Conservation (phyloP, 805 yeast genomes). For the Ogataea chonburiensis region DNA sequence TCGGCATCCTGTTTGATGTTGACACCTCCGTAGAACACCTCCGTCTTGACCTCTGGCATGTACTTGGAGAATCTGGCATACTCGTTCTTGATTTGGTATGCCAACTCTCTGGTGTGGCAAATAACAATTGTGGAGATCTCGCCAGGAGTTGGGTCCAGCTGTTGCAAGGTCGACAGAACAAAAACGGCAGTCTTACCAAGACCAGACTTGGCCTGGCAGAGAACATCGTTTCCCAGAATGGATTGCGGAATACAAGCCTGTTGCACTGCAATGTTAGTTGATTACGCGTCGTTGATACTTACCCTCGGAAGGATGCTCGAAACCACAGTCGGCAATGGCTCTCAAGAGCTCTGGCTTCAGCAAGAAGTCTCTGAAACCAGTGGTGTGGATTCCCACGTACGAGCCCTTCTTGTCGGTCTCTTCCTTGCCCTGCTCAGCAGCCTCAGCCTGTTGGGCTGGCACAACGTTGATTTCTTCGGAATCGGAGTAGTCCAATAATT, state of each 20-base stretch:
- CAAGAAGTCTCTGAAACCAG: constrained; percentile 96
- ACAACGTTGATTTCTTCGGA: constrained; percentile 90
- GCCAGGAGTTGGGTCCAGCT: constrained; percentile 95
- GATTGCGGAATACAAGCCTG: constrained; percentile 98
- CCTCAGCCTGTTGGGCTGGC: constrained; percentile 45
- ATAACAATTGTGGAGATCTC: constrained; percentile 92
- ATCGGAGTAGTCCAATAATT: constrained; percentile 97
- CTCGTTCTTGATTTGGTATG: constrained; percentile 96
- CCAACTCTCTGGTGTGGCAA: constrained; percentile 98
- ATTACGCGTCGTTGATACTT: constrained; percentile 39
- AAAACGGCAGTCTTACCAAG: constrained; percentile 98
- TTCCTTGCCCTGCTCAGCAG: constrained; percentile 48
- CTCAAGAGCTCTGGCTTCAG: constrained; percentile 95
- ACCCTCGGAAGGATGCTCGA: constrained; percentile 99
- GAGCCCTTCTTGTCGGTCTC: constrained; percentile 90
- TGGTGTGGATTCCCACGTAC: constrained; percentile 96
- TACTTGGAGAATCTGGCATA: constrained; percentile 96
- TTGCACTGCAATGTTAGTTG: constrained; percentile 57
- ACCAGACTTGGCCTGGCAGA: constrained; percentile 99
- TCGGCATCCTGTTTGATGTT: constrained; percentile 83
- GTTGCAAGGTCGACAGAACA: constrained; percentile 93
- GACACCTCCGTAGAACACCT: constrained; percentile 96
- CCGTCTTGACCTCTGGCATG: constrained; percentile 96
- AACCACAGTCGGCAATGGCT: constrained; percentile 98
- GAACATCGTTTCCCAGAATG: constrained; percentile 93